phyloP scores from a whole-genome alignment of 305 asterid species.

The Striga hermonthica region DNA sequence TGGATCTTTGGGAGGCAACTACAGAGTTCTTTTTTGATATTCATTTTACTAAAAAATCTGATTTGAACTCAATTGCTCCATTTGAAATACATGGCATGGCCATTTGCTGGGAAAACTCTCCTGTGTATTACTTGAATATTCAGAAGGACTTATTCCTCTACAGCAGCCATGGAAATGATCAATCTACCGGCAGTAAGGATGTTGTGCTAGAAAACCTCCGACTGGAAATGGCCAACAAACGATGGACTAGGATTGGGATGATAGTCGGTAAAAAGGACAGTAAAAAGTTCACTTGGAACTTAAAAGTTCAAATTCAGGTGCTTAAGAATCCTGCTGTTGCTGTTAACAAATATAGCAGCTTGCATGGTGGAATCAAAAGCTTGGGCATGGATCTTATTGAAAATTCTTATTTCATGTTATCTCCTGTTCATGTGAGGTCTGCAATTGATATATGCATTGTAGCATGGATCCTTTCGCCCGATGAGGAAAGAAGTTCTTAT shows the following conservation, averaged over 20 bases:
- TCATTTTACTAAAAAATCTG: constrained; percentile 75
- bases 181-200: constrained; percentile 39
- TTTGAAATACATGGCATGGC: constrained; percentile 92
- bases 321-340: constrained; percentile 78
- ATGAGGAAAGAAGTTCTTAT: constrained; percentile 81
- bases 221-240: constrained; percentile 63
- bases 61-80: constrained; percentile 54
- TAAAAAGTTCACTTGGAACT: constrained; percentile 77
- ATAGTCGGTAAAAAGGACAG: constrained; percentile 66
- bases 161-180: constrained; percentile 40
- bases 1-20: constrained; percentile 68
- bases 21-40: constrained; percentile 76
- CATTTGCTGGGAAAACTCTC: constrained; percentile 84
- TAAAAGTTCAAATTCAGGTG: constrained; percentile 88
- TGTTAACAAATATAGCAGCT: constrained; percentile 53
- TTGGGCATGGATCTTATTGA: constrained; percentile 72
- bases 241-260: constrained; percentile 71
- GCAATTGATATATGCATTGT: constrained; percentile 70
- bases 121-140: constrained; percentile 80
- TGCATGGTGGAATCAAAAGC: constrained; percentile 55
- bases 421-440: constrained; percentile 52
- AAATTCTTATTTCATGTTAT: constrained; percentile 53
- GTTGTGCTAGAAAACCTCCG: constrained; percentile 44
- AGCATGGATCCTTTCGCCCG: constrained; percentile 96
- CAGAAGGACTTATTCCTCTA: constrained; percentile 74